Base-by-base conservation (phyloP, 192 early-diverging fungal genomes). In the Blastocladiella britannica region DNA sequence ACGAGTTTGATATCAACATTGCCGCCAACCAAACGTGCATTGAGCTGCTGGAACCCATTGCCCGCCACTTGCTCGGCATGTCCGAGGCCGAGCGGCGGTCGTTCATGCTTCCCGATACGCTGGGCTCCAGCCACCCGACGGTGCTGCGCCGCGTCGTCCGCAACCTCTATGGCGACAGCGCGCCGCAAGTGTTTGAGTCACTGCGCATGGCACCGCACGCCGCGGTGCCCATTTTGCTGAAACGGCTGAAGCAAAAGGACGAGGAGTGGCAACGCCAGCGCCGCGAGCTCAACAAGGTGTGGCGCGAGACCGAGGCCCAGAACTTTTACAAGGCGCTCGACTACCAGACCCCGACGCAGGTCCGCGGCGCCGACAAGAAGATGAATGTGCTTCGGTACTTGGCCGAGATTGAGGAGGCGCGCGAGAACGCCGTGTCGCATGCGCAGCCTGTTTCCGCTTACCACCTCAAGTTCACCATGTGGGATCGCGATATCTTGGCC, bases 1-100 rank as follows among this genome's bases (percentile, higher is more conserved):
- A 86, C 66, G 95, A 98, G 62, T 95, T 94, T 74, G 93, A 98
- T 63, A 77, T 95, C 65, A 88, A 92, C 67, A 94, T 98, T 56
- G 88, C 95, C 65, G 83, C 91, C 53, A 95, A 95, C 56, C 61
- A 89, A 56, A 79, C 85, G 27, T 83, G 83, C 3, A 98, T 98
- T 67, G 78, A 81, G 6, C 67, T 95, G 27, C 67, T 98, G 54
- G 87, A 92, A 59, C 89, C 91, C 4, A 89, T 98, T 58, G 84
- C 80, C 5, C 80, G 80, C 63, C 76, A 86, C 58, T 85, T 98
- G 29, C 73, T 82, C 60, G 55, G 60, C 18, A 92, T 98, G 92
- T 63, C 72, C 2, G 58, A 67, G 0, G 93, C 95, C 15, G 89
- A 97, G 60, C 73, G 72, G 47, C 56, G 66, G 25, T 72, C 76